Percentiles rank a stretch among this genome's conserved stretches.
Evolutionary conservation across 2,329 filamentous ascomycete genomes (phyloP).

Genomic region (Anisogramma anomala): DNA sequence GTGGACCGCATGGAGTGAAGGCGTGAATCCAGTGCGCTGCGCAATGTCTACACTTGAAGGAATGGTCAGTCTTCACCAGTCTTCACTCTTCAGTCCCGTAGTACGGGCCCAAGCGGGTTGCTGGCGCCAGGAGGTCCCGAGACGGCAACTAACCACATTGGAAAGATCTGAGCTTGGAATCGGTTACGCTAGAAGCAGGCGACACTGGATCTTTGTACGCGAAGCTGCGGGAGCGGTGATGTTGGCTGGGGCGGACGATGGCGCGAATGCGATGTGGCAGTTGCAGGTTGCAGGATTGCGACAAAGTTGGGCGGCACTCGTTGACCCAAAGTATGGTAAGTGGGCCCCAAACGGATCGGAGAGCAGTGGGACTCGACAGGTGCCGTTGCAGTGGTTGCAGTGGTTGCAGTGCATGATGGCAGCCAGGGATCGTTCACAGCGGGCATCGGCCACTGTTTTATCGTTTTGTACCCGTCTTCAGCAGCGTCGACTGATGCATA

Average conservation of each 20-base stretch:
- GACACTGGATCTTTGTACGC: conserved; percentile 11
- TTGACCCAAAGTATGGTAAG: conserved; percentile 2
- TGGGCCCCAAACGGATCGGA: background rate
- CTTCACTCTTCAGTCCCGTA: conserved; percentile 5
- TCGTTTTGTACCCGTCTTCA: no score
- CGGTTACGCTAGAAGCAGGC: conserved; percentile 2
- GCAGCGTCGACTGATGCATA: no score
- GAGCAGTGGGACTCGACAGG: no score
- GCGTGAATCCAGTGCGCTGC: conserved; percentile 24
- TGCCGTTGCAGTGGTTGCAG: no score
- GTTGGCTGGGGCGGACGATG: conserved; percentile 8
- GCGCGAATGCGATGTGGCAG: conserved; percentile 8
- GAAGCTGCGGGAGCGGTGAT: background rate
- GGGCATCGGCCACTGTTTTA: no score
- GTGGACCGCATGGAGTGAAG: conserved; percentile 24
- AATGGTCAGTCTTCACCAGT: conserved; percentile 12
- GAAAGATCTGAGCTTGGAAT: background rate
- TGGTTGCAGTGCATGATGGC: no score
- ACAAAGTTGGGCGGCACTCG: background rate
- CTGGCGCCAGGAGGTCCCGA: background rate
- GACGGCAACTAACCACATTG: conserved; percentile 14
- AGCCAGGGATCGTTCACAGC: no score
- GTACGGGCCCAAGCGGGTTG: background rate
- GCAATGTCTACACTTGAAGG: conserved; percentile 13
- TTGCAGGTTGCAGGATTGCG: conserved; percentile 6